phyloP scores from a whole-genome alignment of 2,329 filamentous ascomycete genomes.

The Metarhizium sp. region DNA sequence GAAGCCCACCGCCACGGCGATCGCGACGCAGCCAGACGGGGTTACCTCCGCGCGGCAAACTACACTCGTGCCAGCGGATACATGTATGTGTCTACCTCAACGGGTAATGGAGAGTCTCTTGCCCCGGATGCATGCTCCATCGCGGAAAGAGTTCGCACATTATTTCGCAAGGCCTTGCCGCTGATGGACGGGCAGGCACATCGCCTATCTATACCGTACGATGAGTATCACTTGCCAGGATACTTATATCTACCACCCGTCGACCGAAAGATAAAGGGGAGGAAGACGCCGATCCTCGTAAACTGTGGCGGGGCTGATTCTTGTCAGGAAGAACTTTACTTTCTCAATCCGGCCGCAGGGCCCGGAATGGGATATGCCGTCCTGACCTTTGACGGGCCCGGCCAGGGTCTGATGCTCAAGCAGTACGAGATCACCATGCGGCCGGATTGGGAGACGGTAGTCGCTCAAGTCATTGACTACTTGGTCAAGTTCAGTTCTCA shows the following conservation, averaged over 20 bases:
- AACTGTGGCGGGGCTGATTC: conserved; percentile 26
- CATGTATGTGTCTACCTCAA: not conserved
- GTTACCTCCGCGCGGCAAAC: conserved; percentile 4
- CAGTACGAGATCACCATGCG: conserved; percentile 19
- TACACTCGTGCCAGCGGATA: conserved; percentile 6
- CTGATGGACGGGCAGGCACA: no score
- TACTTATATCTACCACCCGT: conserved; percentile 25
- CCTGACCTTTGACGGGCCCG: conserved; percentile 35
- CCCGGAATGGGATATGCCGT: conserved; percentile 29
- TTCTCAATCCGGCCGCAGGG: conserved; percentile 15
- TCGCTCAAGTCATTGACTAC: conserved; percentile 20
- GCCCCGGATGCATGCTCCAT: not conserved
- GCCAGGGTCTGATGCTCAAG: conserved; percentile 29
- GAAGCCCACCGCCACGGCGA: conserved; percentile 1
- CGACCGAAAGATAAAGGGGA: conserved; percentile 8
- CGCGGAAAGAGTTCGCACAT: not conserved
- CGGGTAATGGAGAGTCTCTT: no score
- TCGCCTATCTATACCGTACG: no score
- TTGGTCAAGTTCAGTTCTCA: conserved; percentile 10
- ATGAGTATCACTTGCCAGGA: conserved; percentile 18
- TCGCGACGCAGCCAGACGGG: conserved; percentile 1
- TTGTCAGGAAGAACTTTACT: conserved; percentile 31
- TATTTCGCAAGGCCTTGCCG: not conserved
- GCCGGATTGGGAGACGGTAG: conserved; percentile 29
- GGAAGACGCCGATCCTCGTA: conserved; percentile 26